Base-by-base conservation (phyloP, 1,139 yeast species). In the Sugiyamaella castrensis region DNA sequence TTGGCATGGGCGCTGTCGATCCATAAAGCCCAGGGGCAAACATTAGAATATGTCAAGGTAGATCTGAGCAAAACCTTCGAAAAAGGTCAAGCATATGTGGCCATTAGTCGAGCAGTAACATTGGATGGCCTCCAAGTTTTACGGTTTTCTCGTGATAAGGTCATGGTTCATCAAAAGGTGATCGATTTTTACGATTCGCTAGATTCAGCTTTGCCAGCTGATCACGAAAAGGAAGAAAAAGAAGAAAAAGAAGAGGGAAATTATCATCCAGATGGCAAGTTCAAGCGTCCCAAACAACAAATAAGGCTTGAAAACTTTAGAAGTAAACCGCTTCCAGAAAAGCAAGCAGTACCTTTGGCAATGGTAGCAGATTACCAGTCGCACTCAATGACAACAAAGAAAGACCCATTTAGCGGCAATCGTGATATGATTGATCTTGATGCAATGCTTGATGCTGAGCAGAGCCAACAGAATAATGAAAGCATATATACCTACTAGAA, bases 11-110 rank as follows among this genome's bases (percentile, higher is more conserved):
- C 98, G 0, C 69, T 92, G 37, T 88, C 97, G 0, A 91, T 92
- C 44, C 99, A 92, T 65, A 92, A 92, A 68, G 84, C 97, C 0
- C 98, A 92, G 65, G 98, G 98, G 2, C 98, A 94, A 65, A 91
- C 98, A 0, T 70, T 92, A 43, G 84, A 85, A 2, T 78, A 80
- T 56, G 96, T 88, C 1, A 80, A 80, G 58, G 96, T 92, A 5
- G 96, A 94, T 65, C 72, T 92, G 53, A 73, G 76, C 34, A 73
- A 75, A 51, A 82, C 86, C 0, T 92, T 92, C 67, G 98, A 91
- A 63, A 84, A 81, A 54, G 98, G 98, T 0, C 98, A 92, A 66
- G 95, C 96, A 0, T 92, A 92, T 65, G 97, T 91, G 29, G 97
- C 97, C 0, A 71, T 91, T 33, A 85, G 95, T 1, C 76, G 97